Evolutionary conservation across 2,329 filamentous ascomycete species (phyloP), one percentile per base, ranked within the genome.

Genomic region (Elsinoe fawcettii): DNA sequence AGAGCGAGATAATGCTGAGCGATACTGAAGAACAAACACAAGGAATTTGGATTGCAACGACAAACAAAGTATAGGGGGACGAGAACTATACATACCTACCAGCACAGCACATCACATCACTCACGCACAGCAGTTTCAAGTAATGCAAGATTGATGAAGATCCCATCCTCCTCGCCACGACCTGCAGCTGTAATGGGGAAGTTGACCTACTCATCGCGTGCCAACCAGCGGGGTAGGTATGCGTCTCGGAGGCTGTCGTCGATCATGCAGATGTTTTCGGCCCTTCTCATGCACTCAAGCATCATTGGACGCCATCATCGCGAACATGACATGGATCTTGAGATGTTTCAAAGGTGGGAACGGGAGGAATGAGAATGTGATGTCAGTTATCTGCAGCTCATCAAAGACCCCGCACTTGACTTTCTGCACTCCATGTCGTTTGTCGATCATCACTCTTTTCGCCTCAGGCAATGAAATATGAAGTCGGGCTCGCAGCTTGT

Each of bases 351-450:
- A 36, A 11, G 27, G 6, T n/a, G 32, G 49, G 32, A n/a, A n/a
- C n/a, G 32, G 16, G 11, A 32, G 32, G 27, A 49, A 18, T 32
- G 49, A 37, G 9, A 18, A 53, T 12, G 32, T 53, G 49, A 53
- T 53, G 49, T 53, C 49, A 53, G 44, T 12, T 30, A 3, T 3
- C 12, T 27, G 44, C 22, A 49, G 22, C 22, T 49, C 41, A 9
- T 23, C 23, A 14, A 20, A 27, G 30, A 37, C 49, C 49, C 49
- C 49, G 49, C 49, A 53, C 49, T 49, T 49, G 16, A 30, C 14
- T 9, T 30, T 5, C 23, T 27, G 25, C 44, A 30, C 22, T 49
- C 27, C 16, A n/a, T 32, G 44, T 18, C 14, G 18, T 20, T 4
- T 44, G 16, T 49, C 23, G 12, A 18, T 51, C 46, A 51, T 14